phyloP scores from a whole-genome alignment of 805 yeast genomes.

The Saccharomycopsis sp. region DNA sequence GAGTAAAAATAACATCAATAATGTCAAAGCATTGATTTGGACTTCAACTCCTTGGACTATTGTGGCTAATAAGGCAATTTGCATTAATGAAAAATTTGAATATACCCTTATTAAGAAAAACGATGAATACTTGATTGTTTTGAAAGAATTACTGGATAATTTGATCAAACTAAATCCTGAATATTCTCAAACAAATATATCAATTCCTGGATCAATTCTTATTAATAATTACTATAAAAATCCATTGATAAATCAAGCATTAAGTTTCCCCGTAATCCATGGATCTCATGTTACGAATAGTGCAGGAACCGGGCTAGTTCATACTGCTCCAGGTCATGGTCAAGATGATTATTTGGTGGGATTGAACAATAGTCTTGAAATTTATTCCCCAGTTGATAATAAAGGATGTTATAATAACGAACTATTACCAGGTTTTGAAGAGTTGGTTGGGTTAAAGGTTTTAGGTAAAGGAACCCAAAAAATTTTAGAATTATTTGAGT shows the following conservation, averaged over 20 bases:
- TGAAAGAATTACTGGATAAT: conserved; percentile 34
- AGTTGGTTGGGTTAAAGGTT: conserved; percentile 48
- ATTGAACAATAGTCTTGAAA: conserved; percentile 39
- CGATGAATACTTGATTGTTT: conserved; percentile 46
- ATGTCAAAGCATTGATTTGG: conserved; percentile 58
- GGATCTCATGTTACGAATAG: conserved; percentile 73
- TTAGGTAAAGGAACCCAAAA: conserved; percentile 44
- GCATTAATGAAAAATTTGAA: conserved; percentile 45
- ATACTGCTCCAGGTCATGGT: conserved; percentile 98
- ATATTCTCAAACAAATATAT: conserved; percentile 19
- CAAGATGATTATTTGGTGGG: conserved; percentile 82
- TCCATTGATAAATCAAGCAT: conserved; percentile 34
- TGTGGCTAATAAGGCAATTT: conserved; percentile 76
- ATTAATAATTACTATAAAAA: conserved; percentile 39
- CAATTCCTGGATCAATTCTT: conserved; percentile 34
- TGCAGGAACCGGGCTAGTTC: conserved; percentile 94
- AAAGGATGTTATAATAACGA: conserved; percentile 54
- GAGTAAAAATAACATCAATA: conserved; percentile 1
- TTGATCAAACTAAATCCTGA: conserved; percentile 26
- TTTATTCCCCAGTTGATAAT: conserved; percentile 72
- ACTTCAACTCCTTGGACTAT: conserved; percentile 99
- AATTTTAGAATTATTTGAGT: conserved; percentile 35
- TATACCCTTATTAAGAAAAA: conserved; percentile 41
- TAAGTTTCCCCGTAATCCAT: conserved; percentile 48
- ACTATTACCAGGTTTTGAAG: conserved; percentile 36